Conservation (phyloP, 2,329 filamentous ascomycete species). For the Talaromyces sp. region DNA sequence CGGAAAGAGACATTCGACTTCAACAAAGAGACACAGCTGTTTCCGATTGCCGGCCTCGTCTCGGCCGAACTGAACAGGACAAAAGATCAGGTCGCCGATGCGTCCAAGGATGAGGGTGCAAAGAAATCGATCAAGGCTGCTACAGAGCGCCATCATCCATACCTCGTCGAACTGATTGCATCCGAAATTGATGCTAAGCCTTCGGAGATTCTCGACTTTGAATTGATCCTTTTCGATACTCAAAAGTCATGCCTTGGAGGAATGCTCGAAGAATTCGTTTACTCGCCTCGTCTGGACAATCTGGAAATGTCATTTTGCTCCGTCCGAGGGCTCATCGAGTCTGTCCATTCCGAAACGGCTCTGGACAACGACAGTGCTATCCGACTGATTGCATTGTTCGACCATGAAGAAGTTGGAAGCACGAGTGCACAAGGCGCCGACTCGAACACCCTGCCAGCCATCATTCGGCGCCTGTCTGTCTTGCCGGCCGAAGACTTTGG, state of each 20-base stretch:
- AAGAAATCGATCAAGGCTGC: constrained; percentile 63
- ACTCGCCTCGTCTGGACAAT: constrained; percentile 93
- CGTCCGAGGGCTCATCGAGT: constrained; percentile 77
- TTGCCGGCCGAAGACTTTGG: constrained; percentile 56
- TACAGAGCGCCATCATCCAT: constrained; percentile 80
- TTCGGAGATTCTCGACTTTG: constrained; percentile 81
- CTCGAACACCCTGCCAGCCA: constrained; percentile 82
- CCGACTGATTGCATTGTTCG: constrained; percentile 89
- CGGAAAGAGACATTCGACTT: constrained; percentile 81
- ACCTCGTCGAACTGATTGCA: constrained; percentile 79
- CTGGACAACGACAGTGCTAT: constrained; percentile 76
- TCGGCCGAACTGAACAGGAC: constrained; percentile 82
- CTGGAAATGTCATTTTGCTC: constrained; percentile 95
- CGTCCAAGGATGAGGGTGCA: constrained; percentile 34
- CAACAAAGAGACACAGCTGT: constrained; percentile 95
- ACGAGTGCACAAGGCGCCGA: constrained; percentile 88
- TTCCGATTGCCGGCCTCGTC: constrained; percentile 85
- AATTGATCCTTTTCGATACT: constrained; percentile 94
- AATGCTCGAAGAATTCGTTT: constrained; percentile 89
- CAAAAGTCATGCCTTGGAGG: constrained; percentile 87
- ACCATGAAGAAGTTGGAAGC: constrained; percentile 96
- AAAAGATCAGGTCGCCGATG: constrained; percentile 40
- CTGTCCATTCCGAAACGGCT: constrained; percentile 58
- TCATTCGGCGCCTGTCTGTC: constrained; percentile 80
- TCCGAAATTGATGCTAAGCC: constrained; percentile 67